Conservation (phyloP, 192 early-diverging fungal species). For the Entomortierella lignicola region DNA sequence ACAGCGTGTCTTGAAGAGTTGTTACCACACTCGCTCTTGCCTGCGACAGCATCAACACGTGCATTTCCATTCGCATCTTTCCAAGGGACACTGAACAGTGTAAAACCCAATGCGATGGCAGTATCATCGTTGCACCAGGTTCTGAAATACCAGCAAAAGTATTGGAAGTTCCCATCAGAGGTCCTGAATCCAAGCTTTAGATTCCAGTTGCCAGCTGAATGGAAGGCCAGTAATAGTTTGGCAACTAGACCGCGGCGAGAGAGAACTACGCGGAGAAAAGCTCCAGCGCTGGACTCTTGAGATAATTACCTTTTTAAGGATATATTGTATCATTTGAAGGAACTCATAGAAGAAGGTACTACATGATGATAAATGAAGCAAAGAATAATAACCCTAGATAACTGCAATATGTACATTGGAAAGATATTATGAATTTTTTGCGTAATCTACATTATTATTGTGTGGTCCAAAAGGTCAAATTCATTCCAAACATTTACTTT, state of each 20-base stretch:
- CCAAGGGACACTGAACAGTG: conserved; percentile 57
- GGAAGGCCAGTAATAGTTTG: conserved; percentile 60
- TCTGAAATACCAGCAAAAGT: conserved; percentile 54
- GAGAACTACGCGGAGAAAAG: conserved; percentile 34
- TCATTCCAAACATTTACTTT: too few species aligned
- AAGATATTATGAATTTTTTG: too few species aligned
- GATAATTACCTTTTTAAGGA: too few species aligned
- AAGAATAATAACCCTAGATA: too few species aligned
- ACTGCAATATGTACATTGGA: too few species aligned
- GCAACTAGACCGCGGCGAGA: conserved; percentile 58
- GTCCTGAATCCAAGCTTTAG: conserved; percentile 52
- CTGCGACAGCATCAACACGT: conserved; percentile 33
- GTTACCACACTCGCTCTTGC: conserved; percentile 42
- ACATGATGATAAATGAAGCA: too few species aligned
- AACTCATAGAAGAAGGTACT: not conserved
- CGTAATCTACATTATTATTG: too few species aligned
- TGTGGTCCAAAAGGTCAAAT: too few species aligned
- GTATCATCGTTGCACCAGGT: conserved; percentile 54
- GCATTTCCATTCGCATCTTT: conserved; percentile 50
- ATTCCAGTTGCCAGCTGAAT: conserved; percentile 60
- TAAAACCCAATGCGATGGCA: conserved; percentile 60
- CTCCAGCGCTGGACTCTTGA: conserved; percentile 13
- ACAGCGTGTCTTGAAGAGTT: conserved; percentile 58
- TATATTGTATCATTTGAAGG: too few species aligned
- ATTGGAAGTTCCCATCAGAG: conserved; percentile 61